Conservation (phyloP, 306 rosid genomes). For the Mucuna pruriens region DNA sequence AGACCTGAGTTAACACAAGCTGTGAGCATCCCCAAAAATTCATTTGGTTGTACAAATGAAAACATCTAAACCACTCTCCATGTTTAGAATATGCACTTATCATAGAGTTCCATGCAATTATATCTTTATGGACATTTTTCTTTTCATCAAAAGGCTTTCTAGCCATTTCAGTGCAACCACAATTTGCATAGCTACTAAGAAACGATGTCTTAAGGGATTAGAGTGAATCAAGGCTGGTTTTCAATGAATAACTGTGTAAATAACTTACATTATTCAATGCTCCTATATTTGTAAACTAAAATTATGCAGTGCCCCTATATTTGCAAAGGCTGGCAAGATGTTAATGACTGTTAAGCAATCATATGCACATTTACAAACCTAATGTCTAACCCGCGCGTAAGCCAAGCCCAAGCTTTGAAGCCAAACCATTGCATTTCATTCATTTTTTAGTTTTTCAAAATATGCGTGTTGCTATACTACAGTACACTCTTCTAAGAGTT, state of each 20-base stretch:
- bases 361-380: no score
- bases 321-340: slow-evolving; percentile 74
- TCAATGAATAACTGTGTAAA: slow-evolving; percentile 67
- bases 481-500: no score
- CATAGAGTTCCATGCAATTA: slow-evolving; percentile 82
- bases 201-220: slow-evolving; percentile 64
- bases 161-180: slow-evolving; percentile 77
- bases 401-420: no score
- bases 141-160: slow-evolving; percentile 68
- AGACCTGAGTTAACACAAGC: slow-evolving; percentile 83
- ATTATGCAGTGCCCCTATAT: no score
- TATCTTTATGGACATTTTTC: slow-evolving; percentile 54
- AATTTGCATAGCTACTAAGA: slow-evolving; percentile 79
- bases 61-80: slow-evolving; percentile 66
- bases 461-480: no score
- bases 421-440: no score
- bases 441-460: no score
- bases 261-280: slow-evolving; percentile 73
- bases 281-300: no score
- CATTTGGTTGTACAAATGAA: slow-evolving; percentile 63
- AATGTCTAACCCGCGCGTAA: no score
- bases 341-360: no score
- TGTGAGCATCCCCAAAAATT: slow-evolving; percentile 68
- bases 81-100: slow-evolving; percentile 72
- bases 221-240: slow-evolving; percentile 60